phyloP scores from a whole-genome alignment of 2,329 filamentous ascomycete genomes.

The Escovopsis weberi region DNA sequence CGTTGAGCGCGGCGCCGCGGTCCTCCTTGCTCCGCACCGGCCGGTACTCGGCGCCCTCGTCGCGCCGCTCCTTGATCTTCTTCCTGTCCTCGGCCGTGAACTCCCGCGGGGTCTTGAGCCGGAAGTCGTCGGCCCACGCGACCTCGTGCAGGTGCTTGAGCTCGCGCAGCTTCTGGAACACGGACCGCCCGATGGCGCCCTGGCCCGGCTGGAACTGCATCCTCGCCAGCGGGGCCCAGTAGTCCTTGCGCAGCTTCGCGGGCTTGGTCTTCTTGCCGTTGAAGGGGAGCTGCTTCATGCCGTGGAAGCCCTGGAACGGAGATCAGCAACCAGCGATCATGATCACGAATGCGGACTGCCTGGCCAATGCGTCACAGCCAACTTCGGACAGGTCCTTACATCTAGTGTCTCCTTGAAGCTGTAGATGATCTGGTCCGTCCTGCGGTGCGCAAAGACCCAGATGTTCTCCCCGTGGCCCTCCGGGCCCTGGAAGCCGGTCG shows the following conservation, averaged over 20 bases:
- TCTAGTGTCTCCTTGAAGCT: slow-evolving; percentile 31
- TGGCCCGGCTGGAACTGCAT: slow-evolving; percentile 41
- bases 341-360: too few species aligned
- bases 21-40: slow-evolving; percentile 24
- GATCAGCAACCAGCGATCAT: not conserved
- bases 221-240: slow-evolving; percentile 47
- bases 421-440: slow-evolving; percentile 37
- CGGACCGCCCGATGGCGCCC: slow-evolving; percentile 40
- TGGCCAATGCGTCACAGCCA: too few species aligned
- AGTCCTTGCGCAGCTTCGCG: slow-evolving; percentile 49
- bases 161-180: slow-evolving; percentile 51
- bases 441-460: slow-evolving; percentile 38
- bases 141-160: slow-evolving; percentile 48
- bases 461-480: slow-evolving; percentile 41
- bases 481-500: slow-evolving; percentile 14
- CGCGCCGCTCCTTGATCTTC: slow-evolving; percentile 16
- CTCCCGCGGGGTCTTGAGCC: slow-evolving; percentile 23
- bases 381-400: slow-evolving; percentile 25
- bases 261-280: slow-evolving; percentile 55
- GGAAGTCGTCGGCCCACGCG: slow-evolving; percentile 38
- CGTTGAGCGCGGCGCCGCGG: slow-evolving; percentile 38
- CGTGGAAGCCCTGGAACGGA: slow-evolving; percentile 24
- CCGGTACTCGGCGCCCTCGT: slow-evolving; percentile 18
- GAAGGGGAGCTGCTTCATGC: slow-evolving; percentile 45
- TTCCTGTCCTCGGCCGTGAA: slow-evolving; percentile 20